These are phyloP conservation scores for Elymus sibiricus DNA, from an alignment of 176 grass and related monocot species.

Conservation along the genomic window DNA sequence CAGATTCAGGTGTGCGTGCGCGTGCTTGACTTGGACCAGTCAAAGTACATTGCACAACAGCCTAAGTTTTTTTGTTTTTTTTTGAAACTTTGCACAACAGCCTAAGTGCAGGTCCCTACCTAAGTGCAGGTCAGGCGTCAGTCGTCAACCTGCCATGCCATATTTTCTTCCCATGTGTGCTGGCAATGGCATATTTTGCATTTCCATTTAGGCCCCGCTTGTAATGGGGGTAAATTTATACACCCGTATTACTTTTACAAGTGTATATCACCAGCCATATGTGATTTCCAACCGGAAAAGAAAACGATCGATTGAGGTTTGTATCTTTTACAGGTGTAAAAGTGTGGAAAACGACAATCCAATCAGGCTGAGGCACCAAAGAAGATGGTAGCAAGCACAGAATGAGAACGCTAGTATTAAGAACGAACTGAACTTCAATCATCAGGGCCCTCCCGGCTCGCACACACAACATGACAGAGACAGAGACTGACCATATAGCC, in stretches of 20 bases:
- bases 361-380: background rate
- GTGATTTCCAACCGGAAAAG: too few relatives aligned
- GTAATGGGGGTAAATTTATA: too few relatives aligned
- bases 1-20: conserved; percentile 10
- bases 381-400: background rate
- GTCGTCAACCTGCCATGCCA: background rate
- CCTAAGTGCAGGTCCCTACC: background rate
- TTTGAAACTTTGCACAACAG: background rate
- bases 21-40: background rate
- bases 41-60: background rate
- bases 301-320: too few relatives aligned
- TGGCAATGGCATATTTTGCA: background rate
- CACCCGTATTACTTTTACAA: too few relatives aligned
- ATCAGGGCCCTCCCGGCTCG: background rate
- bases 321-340: too few relatives aligned
- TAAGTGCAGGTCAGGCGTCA: background rate
- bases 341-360: too few relatives aligned
- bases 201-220: too few relatives aligned
- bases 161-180: conserved; percentile 7
- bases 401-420: background rate
- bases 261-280: too few relatives aligned
- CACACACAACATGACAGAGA: background rate
- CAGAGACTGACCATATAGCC: background rate
- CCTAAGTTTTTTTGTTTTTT: too few relatives aligned
- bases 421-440: background rate